Evolutionary conservation across 768 basidiomycete genomes (phyloP), one percentile per base, ranked within the genome.

Genomic region (Pleurotus giganteus): DNA sequence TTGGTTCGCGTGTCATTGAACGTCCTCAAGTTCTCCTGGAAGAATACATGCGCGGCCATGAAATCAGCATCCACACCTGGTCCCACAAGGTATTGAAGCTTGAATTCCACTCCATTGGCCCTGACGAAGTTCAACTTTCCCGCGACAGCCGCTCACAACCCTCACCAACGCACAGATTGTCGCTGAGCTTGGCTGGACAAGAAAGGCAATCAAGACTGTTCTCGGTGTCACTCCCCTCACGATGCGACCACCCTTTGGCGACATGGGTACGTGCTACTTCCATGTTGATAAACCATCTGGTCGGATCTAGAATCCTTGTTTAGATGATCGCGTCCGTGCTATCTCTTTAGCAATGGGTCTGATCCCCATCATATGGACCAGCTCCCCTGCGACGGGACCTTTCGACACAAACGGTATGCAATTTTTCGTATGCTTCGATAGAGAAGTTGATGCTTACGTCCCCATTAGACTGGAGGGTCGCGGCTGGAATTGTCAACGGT

Each of bases 171-270:
- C 80, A 65, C 79, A 96, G 74, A 80, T 96, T 50, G 92, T 98
- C 13, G 95, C 94, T 19, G 94, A 98, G 71, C 76, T 98, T 32
- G 94, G 92, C 47, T 98, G 91, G 88, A 89, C 93, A 52, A 88
- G 88, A 53, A 84, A 90, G 69, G 84, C 86, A 49, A 95, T 98
- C 74, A 85, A 88, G 70, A 66, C 65, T 1, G 81, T 89, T 19
- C 71, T 89, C 55, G 89, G 89, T 60, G 85, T 91, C 24, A 88
- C 88, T 1, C 90, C 90, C 0, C 86, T 79, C 7, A 81, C 81
- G 4, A 88, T 88, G 88, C 83, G 90, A 55, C 85, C 90, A 37
- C 91, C 91, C 39, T 91, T 78, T 59, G 90, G 91, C 62, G 91
- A 93, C 63, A 89, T 92, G 26, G 85, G 83, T 84, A 53, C 39